Percentiles rank a stretch among this genome's conserved stretches.
Conservation (phyloP, 1,284 basidiomycete genomes). For the Rhodotorula sp. region DNA sequence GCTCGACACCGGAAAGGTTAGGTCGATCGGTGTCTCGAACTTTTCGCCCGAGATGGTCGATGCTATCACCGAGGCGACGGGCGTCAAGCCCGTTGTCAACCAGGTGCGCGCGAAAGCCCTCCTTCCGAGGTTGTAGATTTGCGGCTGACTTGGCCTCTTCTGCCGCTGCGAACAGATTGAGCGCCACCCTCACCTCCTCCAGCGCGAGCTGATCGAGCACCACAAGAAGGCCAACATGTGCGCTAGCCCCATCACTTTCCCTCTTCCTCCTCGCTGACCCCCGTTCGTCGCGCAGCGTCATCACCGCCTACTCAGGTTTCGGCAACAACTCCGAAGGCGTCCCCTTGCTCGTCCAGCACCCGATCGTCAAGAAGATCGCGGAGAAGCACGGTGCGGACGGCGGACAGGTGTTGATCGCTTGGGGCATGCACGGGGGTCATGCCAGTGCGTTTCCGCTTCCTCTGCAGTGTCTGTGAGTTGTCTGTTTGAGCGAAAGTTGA, state of each 20-base stretch:
- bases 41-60: conserved; percentile 36
- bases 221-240: conserved; percentile 40
- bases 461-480: neutral
- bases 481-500: too few relatives aligned
- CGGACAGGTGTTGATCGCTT: conserved; percentile 47
- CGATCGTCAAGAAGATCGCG: conserved; percentile 48
- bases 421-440: conserved; percentile 50
- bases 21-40: conserved; percentile 43
- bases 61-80: conserved; percentile 39
- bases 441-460: conserved; percentile 12
- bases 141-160: neutral
- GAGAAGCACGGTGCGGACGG: conserved; percentile 41
- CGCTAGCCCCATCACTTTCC: neutral
- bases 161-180: conserved; percentile 29
- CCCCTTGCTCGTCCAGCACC: conserved; percentile 45
- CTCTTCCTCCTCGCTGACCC: neutral
- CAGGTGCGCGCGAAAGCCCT: conserved; percentile 1
- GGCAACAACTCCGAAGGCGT: conserved; percentile 47
- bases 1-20: conserved; percentile 46
- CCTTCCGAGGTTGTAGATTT: neutral
- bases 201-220: conserved; percentile 40
- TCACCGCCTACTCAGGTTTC: conserved; percentile 42
- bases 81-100: conserved; percentile 40
- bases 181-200: conserved; percentile 36
- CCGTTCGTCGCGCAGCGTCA: neutral